These are phyloP conservation scores for Syncephalastrum contaminatum DNA, from an alignment of 371 early-diverging fungal species.

Conservation along the genomic window DNA sequence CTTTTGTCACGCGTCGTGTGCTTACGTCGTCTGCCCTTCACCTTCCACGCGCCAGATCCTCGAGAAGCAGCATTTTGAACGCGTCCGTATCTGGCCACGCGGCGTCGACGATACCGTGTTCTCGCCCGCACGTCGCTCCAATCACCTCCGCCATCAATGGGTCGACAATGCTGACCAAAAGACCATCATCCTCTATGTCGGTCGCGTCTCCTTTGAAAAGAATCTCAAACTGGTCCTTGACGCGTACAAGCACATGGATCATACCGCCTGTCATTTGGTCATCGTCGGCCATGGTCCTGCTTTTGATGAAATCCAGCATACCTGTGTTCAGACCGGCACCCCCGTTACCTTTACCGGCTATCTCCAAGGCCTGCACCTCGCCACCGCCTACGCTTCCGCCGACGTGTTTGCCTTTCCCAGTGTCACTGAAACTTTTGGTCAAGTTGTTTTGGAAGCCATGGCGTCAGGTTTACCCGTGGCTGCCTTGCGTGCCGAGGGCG, in stretches of 20 bases:
- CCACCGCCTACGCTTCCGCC: conserved; percentile 47
- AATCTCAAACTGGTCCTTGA: conserved; percentile 42
- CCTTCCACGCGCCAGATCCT: conserved; percentile 34
- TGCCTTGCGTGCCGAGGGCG: conserved; percentile 45
- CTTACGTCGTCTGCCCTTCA: conserved; percentile 42
- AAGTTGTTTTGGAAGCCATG: conserved; percentile 50
- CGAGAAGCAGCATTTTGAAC: conserved; percentile 28
- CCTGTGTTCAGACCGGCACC: conserved; percentile 15
- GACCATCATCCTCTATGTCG: conserved; percentile 41
- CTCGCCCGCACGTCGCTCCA: conserved; percentile 30
- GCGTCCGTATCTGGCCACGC: conserved; percentile 44
- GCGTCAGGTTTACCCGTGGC: conserved; percentile 46
- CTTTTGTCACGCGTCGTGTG: conserved; percentile 42
- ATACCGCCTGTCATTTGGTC: conserved; percentile 41
- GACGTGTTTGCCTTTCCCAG: conserved; percentile 53
- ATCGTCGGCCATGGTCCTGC: conserved; percentile 55
- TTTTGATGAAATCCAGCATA: conserved; percentile 28
- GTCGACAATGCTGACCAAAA: conserved; percentile 20
- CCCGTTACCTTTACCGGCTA: conserved; percentile 52
- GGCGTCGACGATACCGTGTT: conserved; percentile 39
- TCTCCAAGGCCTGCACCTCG: conserved; percentile 32
- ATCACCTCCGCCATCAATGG: conserved; percentile 30
- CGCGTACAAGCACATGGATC: conserved; percentile 42
- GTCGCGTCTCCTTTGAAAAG: conserved; percentile 49
- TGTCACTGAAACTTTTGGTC: conserved; percentile 50